A percentile compares a stretch with the other conserved stretches of the same genome.
Conservation (phyloP, 2,329 filamentous ascomycete genomes). For the Ophiostoma sp. region DNA sequence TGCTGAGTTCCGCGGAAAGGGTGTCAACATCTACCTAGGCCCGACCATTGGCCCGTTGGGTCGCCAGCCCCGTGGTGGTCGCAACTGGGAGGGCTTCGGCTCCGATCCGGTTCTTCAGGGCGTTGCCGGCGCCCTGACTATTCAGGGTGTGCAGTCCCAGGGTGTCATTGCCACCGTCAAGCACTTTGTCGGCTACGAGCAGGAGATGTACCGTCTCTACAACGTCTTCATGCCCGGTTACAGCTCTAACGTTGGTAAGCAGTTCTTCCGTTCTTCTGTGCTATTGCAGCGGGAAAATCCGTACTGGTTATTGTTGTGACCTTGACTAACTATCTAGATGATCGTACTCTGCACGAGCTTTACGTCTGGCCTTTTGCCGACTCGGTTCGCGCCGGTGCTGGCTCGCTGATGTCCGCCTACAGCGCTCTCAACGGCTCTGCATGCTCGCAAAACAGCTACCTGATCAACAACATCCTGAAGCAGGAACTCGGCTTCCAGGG, state of each 20-base stretch:
- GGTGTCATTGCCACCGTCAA: slow-evolving; percentile 51
- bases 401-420: slow-evolving; percentile 67
- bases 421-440: slow-evolving; percentile 65
- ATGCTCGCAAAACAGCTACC: slow-evolving; percentile 56
- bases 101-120: slow-evolving; percentile 69
- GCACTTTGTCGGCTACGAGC: slow-evolving; percentile 65
- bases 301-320: no score
- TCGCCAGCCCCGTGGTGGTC: slow-evolving; percentile 64
- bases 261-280: neutral
- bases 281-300: neutral
- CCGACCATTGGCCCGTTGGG: slow-evolving; percentile 67
- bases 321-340: slow-evolving; percentile 37
- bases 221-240: slow-evolving; percentile 48
- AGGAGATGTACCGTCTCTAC: slow-evolving; percentile 56
- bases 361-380: slow-evolving; percentile 66
- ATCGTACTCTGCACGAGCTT: slow-evolving; percentile 62
- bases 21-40: slow-evolving; percentile 53
- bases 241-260: slow-evolving; percentile 47
- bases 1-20: slow-evolving; percentile 62
- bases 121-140: slow-evolving; percentile 55
- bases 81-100: slow-evolving; percentile 82
- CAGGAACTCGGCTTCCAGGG: slow-evolving; percentile 68
- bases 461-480: slow-evolving; percentile 61
- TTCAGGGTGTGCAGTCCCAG: slow-evolving; percentile 51
- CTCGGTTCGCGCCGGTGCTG: slow-evolving; percentile 60